Evolutionary conservation across 768 basidiomycete genomes (phyloP).

Genomic region (Pulveroboletus ravenelii): DNA sequence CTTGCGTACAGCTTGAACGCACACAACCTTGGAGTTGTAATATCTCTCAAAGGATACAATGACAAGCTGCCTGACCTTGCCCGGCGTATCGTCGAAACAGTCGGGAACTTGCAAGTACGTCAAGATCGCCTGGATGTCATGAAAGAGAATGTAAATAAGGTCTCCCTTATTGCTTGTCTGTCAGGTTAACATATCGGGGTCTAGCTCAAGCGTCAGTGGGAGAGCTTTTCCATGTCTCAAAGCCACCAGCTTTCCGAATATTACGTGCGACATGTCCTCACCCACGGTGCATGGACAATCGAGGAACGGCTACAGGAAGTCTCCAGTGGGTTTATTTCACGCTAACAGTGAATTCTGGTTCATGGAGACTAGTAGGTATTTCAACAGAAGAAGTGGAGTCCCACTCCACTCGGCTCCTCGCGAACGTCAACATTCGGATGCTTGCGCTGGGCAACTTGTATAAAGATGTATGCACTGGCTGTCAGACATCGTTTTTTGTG

Average conservation of each 20-base stretch:
- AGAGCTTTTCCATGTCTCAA: conserved; percentile 84
- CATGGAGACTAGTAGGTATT: conserved; percentile 46
- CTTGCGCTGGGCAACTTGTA: conserved; percentile 82
- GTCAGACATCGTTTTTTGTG: background rate
- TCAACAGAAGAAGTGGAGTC: conserved; percentile 64
- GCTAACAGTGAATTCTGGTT: background rate
- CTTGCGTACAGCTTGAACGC: conserved; percentile 66
- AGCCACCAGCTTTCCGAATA: conserved; percentile 78
- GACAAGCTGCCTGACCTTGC: conserved; percentile 81
- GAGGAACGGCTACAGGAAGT: conserved; percentile 74
- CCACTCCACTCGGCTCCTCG: conserved; percentile 57
- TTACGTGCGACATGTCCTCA: conserved; percentile 64
- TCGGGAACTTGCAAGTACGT: conserved; percentile 59
- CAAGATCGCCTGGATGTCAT: conserved; percentile 74
- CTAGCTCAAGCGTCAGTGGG: conserved; percentile 72
- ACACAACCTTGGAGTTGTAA: conserved; percentile 59
- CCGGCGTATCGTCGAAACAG: conserved; percentile 63
- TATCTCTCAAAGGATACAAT: conserved; percentile 81
- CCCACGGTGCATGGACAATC: conserved; percentile 69
- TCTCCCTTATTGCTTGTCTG: background rate
- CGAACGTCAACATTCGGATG: conserved; percentile 62
- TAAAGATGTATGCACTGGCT: conserved; percentile 57
- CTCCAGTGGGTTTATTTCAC: conserved; percentile 46
- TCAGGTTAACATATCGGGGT: background rate
- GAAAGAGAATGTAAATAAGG: conserved; percentile 67